Base-by-base conservation (phyloP, 1,284 basidiomycete genomes). In the Pholiota adiposa region DNA sequence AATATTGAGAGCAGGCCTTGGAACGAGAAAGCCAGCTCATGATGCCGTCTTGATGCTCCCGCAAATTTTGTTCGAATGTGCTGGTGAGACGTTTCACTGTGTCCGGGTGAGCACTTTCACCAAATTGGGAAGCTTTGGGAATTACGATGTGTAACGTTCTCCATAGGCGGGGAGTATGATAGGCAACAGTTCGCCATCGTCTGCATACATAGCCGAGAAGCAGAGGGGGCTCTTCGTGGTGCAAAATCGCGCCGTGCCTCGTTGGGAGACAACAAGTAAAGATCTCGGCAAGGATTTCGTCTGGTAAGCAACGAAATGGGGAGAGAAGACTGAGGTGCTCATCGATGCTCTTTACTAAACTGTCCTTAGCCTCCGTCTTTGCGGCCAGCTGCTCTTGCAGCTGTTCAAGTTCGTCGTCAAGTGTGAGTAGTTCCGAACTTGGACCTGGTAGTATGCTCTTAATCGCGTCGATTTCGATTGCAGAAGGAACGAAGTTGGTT, bases 211-310 rank as follows among this genome's bases (percentile, higher is more conserved):
- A 41, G 1, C 54, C 46, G 9, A 56, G 23, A n/a, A 56, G 9
- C 18, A 50, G n/a, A 25, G 54, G 54, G 3, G 21, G 36, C 9
- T 33, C 43, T 8, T 27, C 14, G 3, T 11, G 2, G 3, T n/a
- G 16, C 19, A 55, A 33, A 3, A 21, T 18, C 2, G 53, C 27
- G 12, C 27, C 29, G n/a, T 55, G 53, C 14, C 4, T 29, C 3
- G 27, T 25, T 14, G 53, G 53, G 4, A 55, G 43, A 25, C 53
- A 55, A 2, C 41, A 46, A 9, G 29, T 18, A 36, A 55, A 55
- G 0, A 55, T 55, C 19, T 55, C 53, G 18, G 31, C 8, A 12
- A 55, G 43, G 18, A 55, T 46, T 18, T 55, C 53, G n/a, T 55
- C 53, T 8, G 53, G 41, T n/a, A 55, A 46, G 33, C 19, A 36